Evolutionary conservation across 1,284 basidiomycete genomes (phyloP).

Genomic region (Hypsizygus ulmarius): DNA sequence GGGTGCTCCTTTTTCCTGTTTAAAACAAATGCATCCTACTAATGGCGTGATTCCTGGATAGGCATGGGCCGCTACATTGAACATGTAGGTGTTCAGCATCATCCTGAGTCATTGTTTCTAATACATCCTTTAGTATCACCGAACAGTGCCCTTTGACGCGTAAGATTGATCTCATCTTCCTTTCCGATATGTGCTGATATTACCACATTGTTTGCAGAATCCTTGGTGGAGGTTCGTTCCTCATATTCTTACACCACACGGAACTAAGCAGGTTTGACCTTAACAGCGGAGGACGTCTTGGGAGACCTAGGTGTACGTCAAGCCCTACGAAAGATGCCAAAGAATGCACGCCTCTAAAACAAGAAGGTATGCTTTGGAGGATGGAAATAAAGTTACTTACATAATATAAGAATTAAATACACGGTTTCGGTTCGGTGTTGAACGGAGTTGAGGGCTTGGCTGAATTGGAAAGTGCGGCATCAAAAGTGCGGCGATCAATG

Average conservation of each 20-base stretch:
- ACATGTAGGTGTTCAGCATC: constrained; percentile 39
- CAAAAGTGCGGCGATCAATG: too few relatives aligned
- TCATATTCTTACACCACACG: neutral
- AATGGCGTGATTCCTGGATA: constrained; percentile 2
- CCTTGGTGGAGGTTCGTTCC: constrained; percentile 40
- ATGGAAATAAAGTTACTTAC: too few relatives aligned
- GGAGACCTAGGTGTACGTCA: constrained; percentile 65
- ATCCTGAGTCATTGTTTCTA: constrained; percentile 2
- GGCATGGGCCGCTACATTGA: constrained; percentile 67
- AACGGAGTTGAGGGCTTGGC: too few relatives aligned
- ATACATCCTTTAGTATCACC: constrained; percentile 44
- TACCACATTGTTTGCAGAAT: constrained; percentile 24
- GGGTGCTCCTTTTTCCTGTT: constrained; percentile 24
- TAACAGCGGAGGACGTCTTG: constrained; percentile 52
- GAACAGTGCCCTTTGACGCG: constrained; percentile 59
- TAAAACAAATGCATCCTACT: neutral
- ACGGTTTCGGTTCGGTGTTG: too few relatives aligned
- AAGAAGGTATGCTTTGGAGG: neutral
- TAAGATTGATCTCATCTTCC: constrained; percentile 19
- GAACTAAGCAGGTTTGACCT: constrained; percentile 21
- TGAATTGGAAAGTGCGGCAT: too few relatives aligned
- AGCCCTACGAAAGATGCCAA: constrained; percentile 60
- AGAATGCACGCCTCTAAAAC: constrained; percentile 42
- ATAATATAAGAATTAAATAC: too few relatives aligned
- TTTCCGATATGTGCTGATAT: constrained; percentile 4